Conservation (phyloP, 1,284 basidiomycete genomes). For the Acaromyces ingoldii region DNA sequence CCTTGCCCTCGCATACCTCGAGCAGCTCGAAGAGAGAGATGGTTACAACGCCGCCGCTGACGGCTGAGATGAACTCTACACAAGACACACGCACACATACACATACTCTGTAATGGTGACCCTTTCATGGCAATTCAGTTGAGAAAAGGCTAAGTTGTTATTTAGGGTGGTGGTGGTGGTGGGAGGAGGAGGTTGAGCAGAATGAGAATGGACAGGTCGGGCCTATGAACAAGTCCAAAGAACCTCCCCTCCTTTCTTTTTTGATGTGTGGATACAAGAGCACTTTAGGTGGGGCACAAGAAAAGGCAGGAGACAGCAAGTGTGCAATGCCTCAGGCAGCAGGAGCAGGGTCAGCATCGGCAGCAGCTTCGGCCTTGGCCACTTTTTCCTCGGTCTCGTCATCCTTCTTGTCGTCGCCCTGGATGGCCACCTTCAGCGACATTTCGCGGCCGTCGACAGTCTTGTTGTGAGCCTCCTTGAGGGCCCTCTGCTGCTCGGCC, state of each 20-base stretch:
- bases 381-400: slow-evolving; percentile 8
- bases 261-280: not conserved
- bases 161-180: no score
- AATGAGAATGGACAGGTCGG: no score
- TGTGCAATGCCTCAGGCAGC: not conserved
- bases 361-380: slow-evolving; percentile 1
- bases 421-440: slow-evolving; percentile 31
- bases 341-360: not conserved
- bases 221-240: no score
- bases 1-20: slow-evolving; percentile 33
- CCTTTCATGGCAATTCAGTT: not conserved
- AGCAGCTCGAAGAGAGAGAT: slow-evolving; percentile 33
- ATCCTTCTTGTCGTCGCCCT: slow-evolving; percentile 17
- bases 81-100: not conserved
- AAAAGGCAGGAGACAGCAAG: not conserved
- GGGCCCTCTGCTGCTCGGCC: slow-evolving; percentile 36
- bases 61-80: not conserved
- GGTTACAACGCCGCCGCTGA: not conserved
- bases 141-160: not conserved
- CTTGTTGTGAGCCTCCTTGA: slow-evolving; percentile 27
- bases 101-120: not conserved
- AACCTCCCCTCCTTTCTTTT: not conserved
- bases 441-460: slow-evolving; percentile 32
- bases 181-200: no score
- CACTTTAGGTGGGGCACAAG: not conserved